phyloP scores from a whole-genome alignment of 345 rosid species.

The Fremontodendron californicum region DNA sequence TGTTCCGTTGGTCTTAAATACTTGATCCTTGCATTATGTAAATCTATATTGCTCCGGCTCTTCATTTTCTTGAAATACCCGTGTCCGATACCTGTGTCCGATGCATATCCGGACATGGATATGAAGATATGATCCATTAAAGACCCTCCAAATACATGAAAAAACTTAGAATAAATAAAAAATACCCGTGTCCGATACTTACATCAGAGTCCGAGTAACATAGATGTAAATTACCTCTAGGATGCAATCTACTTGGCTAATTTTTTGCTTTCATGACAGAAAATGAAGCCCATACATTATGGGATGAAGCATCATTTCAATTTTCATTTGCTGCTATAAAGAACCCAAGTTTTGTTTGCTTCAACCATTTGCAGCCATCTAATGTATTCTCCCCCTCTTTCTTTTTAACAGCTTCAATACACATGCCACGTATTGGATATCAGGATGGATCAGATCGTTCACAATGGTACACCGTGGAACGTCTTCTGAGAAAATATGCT shows the following conservation, averaged over 20 bases:
- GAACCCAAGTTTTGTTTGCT: neutral
- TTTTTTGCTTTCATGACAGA: neutral
- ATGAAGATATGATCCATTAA: too few species aligned
- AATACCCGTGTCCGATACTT: too few species aligned
- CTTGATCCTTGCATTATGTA: neutral
- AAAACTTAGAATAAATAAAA: too few species aligned
- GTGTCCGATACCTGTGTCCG: too few species aligned
- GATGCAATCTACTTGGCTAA: neutral
- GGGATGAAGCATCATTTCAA: neutral
- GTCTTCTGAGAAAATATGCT: conserved; percentile 80
- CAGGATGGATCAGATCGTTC: conserved; percentile 69
- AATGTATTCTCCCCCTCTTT: neutral
- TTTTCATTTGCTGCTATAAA: neutral
- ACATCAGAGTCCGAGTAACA: too few species aligned
- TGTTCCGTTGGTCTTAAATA: neutral
- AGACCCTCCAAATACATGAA: too few species aligned
- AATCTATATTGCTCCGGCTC: too few species aligned
- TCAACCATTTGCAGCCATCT: neutral
- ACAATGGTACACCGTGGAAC: conserved; percentile 84
- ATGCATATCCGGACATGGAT: too few species aligned
- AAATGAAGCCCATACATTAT: neutral
- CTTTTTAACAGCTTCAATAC: conserved; percentile 54
- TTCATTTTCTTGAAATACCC: too few species aligned
- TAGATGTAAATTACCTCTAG: neutral
- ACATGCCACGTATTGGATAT: conserved; percentile 89